Conservation (phyloP, 2,329 filamentous ascomycete genomes). For the Pseudogymnoascus verrucosus region DNA sequence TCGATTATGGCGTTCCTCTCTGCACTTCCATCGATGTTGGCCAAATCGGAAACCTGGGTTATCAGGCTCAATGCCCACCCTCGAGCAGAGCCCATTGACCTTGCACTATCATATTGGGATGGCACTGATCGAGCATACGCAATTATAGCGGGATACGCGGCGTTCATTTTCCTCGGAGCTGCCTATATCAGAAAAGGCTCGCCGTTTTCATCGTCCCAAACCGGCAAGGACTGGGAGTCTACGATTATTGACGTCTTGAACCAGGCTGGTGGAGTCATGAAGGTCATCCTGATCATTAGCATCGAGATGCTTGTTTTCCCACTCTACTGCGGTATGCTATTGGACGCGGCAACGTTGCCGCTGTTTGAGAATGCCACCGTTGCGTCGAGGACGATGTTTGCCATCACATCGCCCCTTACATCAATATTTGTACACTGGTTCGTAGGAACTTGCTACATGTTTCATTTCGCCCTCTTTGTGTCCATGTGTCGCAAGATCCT, state of each 20-base stretch:
- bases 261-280: conserved; percentile 93
- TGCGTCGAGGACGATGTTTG: conserved; percentile 69
- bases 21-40: conserved; percentile 26
- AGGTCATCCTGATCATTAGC: conserved; percentile 95
- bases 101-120: conserved; percentile 59
- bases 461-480: conserved; percentile 96
- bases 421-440: conserved; percentile 99
- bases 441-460: conserved; percentile 98
- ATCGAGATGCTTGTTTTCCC: conserved; percentile 99
- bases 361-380: conserved; percentile 78
- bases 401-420: conserved; percentile 69
- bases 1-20: conserved; percentile 19
- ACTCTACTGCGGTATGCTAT: conserved; percentile 84
- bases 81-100: conserved; percentile 36
- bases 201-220: conserved; percentile 52
- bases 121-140: conserved; percentile 59
- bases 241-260: conserved; percentile 73
- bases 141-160: conserved; percentile 71
- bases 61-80: conserved; percentile 43
- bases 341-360: conserved; percentile 82
- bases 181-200: conserved; percentile 70
- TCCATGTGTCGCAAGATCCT: conserved; percentile 99
- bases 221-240: conserved; percentile 61
- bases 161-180: conserved; percentile 65
- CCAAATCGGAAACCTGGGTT: conserved; percentile 49